Conservation (phyloP, 768 basidiomycete species). For the Lepiota venenata region DNA sequence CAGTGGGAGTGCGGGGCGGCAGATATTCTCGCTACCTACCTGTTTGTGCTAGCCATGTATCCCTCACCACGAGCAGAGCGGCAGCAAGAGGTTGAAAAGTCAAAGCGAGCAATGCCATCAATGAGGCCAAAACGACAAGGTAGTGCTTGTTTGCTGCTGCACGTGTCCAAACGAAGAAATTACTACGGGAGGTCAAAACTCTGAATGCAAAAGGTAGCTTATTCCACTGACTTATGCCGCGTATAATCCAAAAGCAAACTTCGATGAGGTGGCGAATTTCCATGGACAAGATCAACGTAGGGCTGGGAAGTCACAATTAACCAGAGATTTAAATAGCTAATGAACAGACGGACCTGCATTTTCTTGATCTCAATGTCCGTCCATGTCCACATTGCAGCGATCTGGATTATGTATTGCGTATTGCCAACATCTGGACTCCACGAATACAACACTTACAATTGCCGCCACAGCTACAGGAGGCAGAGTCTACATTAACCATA, state of each 20-base stretch:
- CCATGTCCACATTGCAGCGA: conserved; percentile 53
- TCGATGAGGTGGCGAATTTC: conserved; percentile 48
- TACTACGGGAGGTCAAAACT: conserved; percentile 25
- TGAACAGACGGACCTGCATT: conserved; percentile 38
- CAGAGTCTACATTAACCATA: conserved; percentile 33
- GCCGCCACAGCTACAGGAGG: conserved; percentile 51
- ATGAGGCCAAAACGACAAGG: conserved; percentile 43
- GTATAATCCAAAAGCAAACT: conserved; percentile 56
- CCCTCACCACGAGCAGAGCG: conserved; percentile 44
- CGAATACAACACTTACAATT: conserved; percentile 26
- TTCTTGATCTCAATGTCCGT: conserved; percentile 56
- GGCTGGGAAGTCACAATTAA: conserved; percentile 29
- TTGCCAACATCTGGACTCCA: neutral
- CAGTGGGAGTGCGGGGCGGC: no score
- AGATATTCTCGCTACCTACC: conserved; percentile 23
- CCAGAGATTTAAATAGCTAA: neutral
- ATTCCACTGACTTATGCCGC: conserved; percentile 37
- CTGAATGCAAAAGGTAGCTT: neutral
- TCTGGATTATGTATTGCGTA: conserved; percentile 17
- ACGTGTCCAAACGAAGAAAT: conserved; percentile 43
- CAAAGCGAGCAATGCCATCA: conserved; percentile 46
- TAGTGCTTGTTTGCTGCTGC: conserved; percentile 47
- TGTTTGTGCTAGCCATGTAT: conserved; percentile 40
- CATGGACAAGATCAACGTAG: conserved; percentile 55
- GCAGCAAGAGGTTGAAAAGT: conserved; percentile 51